Evolutionary conservation across 73 alveolate genomes (phyloP).

Genomic region (Paramecium caudatum): DNA sequence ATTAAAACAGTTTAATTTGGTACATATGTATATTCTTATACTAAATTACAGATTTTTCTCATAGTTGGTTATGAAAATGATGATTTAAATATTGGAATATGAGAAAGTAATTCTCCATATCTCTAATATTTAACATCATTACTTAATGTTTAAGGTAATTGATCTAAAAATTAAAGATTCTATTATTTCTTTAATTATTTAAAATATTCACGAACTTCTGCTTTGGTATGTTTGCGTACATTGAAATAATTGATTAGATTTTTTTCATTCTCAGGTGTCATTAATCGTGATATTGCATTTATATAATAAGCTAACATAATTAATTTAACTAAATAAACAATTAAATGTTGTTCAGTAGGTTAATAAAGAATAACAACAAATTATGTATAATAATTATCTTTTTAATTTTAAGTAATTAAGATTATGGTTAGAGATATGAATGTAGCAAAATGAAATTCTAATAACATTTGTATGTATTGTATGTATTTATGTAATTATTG

Average conservation of each 20-base stretch:
- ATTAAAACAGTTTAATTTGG: conserved; percentile 12
- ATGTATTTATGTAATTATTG: too few species aligned
- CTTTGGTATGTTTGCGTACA: neutral
- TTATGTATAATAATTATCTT: too few species aligned
- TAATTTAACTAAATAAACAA: too few species aligned
- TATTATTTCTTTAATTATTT: neutral
- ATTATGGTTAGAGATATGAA: neutral
- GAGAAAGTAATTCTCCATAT: neutral
- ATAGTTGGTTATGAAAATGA: neutral
- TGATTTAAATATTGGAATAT: conserved; percentile 6
- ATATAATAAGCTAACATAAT: too few species aligned
- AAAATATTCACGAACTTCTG: neutral
- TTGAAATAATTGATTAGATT: too few species aligned
- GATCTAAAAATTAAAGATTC: neutral
- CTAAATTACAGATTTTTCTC: neutral
- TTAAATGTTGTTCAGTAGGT: too few species aligned
- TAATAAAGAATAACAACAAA: too few species aligned
- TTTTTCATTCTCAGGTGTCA: too few species aligned
- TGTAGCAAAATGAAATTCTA: neutral
- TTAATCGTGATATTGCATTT: too few species aligned
- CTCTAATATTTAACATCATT: conserved; percentile 8
- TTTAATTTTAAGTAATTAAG: too few species aligned
- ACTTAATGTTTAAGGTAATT: neutral
- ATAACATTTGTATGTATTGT: neutral
- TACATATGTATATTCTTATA: neutral